Base-by-base conservation (phyloP, 495 filamentous ascomycete genomes). In the Penicillium arizonense region DNA sequence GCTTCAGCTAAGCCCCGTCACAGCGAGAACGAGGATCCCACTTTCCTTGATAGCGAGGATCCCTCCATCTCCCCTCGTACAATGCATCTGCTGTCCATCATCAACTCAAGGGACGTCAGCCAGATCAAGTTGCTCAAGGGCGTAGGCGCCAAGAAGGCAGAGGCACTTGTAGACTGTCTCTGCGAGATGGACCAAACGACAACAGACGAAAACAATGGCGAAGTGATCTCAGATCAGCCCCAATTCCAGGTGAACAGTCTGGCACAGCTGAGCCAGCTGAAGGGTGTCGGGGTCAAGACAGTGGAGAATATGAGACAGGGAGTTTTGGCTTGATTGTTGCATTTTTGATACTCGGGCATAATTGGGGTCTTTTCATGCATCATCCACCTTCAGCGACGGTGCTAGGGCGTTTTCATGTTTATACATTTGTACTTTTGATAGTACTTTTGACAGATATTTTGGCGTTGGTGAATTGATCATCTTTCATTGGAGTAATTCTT, bases 61-160 rank as follows among this genome's bases (percentile, higher is more conserved):
- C 60, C 54, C 13, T 43, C 62, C 1, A 74, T 79, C 10, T 87
- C 88, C 0, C 89, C 91, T 2, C 78, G 86, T 5, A 89, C 88
- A 4, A 72, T 77, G 56, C 81, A 84, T 45, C 64, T 98, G 8
- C 77, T 98, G 3, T 78, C 82, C 12, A 88, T 97, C 59, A 85
- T 98, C 69, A 98, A 98, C 69, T 89, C 86, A 2, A 79, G 88
- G 12, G 88, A 97, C 55, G 69, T 90, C 6, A 76, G 71, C 28
- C 78, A 78, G 62, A 87, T 88, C 56, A 78, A 77, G 50, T 58
- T 79, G 14, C 67, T 97, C n/a, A 90, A 88, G 63, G 86, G 80
- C 18, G 77, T 83, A 8, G 80, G 80, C 7, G 69, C 65, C 26
- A 83, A 82, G 45, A 81, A 79, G 57, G 80, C 80, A 9, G 76